These are phyloP conservation scores for Colletotrichum sp. DNA, from an alignment of 2,329 filamentous ascomycete species.

Conservation along the genomic window DNA sequence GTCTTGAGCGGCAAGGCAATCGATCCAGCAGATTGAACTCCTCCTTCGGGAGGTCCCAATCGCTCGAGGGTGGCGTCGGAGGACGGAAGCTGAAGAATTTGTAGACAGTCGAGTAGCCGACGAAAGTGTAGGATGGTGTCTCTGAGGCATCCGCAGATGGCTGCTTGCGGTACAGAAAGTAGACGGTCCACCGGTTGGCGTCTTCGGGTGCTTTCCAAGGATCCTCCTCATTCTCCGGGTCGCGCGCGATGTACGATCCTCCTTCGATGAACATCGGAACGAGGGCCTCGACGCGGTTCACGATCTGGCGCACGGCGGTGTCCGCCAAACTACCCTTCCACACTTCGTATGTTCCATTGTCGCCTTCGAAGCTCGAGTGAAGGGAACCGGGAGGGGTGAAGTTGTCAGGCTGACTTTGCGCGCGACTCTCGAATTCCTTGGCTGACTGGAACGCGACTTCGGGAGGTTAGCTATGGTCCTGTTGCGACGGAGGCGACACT, in stretches of 20 bases:
- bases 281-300: slow-evolving; percentile 83
- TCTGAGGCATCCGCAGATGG: slow-evolving; percentile 41
- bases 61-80: slow-evolving; percentile 46
- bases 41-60: slow-evolving; percentile 50
- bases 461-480: not conserved
- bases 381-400: slow-evolving; percentile 79
- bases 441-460: slow-evolving; percentile 71
- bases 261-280: slow-evolving; percentile 92
- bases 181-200: slow-evolving; percentile 88
- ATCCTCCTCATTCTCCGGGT: slow-evolving; percentile 43
- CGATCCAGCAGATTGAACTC: slow-evolving; percentile 58
- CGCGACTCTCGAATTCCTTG: slow-evolving; percentile 63
- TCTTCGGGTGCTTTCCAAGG: slow-evolving; percentile 44
- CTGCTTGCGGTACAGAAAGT: slow-evolving; percentile 78
- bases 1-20: slow-evolving; percentile 78
- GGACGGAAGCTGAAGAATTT: slow-evolving; percentile 75
- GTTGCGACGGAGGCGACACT: slow-evolving; percentile 26
- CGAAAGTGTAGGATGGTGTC: slow-evolving; percentile 74
- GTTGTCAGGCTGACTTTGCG: slow-evolving; percentile 36
- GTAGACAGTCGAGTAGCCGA: slow-evolving; percentile 91
- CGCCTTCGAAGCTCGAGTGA: slow-evolving; percentile 65
- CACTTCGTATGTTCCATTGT: slow-evolving; percentile 76
- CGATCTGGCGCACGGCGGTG: slow-evolving; percentile 69
- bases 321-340: slow-evolving; percentile 82
- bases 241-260: slow-evolving; percentile 72